phyloP scores from a whole-genome alignment of 1,284 basidiomycete genomes.

The Taiwanofungus camphoratus region DNA sequence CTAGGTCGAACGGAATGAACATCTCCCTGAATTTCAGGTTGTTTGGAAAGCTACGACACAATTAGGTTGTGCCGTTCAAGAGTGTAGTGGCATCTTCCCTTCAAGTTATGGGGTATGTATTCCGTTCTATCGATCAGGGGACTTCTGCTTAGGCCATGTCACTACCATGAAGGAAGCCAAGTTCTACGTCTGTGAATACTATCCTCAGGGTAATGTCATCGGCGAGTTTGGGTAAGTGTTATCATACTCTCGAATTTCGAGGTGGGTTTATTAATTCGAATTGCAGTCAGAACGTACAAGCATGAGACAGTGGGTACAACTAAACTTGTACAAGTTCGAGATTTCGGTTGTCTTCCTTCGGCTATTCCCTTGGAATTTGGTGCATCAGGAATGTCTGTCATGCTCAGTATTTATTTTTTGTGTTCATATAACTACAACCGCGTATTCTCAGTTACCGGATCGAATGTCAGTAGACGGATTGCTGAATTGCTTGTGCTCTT shows the following conservation, averaged over 20 bases:
- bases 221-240: constrained; percentile 54
- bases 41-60: constrained; percentile 65
- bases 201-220: constrained; percentile 54
- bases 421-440: neutral
- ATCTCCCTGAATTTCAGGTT: constrained; percentile 14
- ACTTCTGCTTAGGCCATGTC: neutral
- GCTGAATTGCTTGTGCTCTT: neutral
- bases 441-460: neutral
- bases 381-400: constrained; percentile 21
- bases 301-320: constrained; percentile 11
- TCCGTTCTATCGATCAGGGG: neutral
- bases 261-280: neutral
- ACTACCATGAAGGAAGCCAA: constrained; percentile 38
- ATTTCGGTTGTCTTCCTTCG: constrained; percentile 11
- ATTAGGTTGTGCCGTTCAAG: constrained; percentile 54
- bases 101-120: constrained; percentile 45
- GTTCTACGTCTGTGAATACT: constrained; percentile 67
- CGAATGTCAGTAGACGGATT: neutral
- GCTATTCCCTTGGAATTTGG: no score
- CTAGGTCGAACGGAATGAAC: neutral
- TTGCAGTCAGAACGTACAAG: constrained; percentile 31
- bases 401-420: no score
- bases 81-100: constrained; percentile 48
- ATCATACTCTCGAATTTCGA: neutral
- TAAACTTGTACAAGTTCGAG: neutral